A percentile compares a stretch with the other conserved stretches of the same genome.
Conservation (phyloP, 441 rosid species). For the Oxalis stricta region DNA sequence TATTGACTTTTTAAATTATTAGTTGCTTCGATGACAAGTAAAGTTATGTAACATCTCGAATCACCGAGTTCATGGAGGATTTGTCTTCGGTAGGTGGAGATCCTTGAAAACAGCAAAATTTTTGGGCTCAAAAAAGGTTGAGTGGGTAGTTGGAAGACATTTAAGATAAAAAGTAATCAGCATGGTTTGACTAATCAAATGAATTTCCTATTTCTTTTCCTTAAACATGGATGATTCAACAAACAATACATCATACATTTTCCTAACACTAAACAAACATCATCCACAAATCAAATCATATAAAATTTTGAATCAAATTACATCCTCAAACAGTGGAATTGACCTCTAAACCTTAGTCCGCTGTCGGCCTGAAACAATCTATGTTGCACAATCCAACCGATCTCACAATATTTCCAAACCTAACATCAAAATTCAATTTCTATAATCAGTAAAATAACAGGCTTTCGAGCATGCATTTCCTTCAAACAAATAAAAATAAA, state of each 20-base stretch:
- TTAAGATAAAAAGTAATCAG: conserved; percentile 1
- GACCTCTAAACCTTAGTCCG: conserved; percentile 30
- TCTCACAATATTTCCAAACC: conserved; percentile 76
- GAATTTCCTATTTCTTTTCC: conserved; percentile 11
- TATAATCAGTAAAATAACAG: conserved; percentile 5
- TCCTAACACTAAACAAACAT: conserved; percentile 14
- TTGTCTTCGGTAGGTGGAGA: too few relatives aligned
- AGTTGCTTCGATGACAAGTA: too few relatives aligned
- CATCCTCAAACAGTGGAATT: conserved; percentile 10
- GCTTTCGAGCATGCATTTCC: background rate
- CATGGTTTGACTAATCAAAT: conserved; percentile 10
- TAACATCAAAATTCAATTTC: conserved; percentile 17
- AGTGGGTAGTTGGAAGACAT: conserved; percentile 1
- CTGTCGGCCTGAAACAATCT: conserved; percentile 77
- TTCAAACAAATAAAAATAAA: background rate
- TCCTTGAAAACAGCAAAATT: background rate
- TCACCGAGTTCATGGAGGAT: too few relatives aligned
- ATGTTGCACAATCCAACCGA: conserved; percentile 83
- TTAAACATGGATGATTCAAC: conserved; percentile 1
- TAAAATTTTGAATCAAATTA: conserved; percentile 10
- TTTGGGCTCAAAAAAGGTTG: too few relatives aligned
- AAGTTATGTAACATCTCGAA: too few relatives aligned
- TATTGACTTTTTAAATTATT: too few relatives aligned
- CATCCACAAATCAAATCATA: conserved; percentile 9
- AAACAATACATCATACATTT: conserved; percentile 8